Conservation (phyloP, 441 rosid species). For the Populus trichocarpa region DNA sequence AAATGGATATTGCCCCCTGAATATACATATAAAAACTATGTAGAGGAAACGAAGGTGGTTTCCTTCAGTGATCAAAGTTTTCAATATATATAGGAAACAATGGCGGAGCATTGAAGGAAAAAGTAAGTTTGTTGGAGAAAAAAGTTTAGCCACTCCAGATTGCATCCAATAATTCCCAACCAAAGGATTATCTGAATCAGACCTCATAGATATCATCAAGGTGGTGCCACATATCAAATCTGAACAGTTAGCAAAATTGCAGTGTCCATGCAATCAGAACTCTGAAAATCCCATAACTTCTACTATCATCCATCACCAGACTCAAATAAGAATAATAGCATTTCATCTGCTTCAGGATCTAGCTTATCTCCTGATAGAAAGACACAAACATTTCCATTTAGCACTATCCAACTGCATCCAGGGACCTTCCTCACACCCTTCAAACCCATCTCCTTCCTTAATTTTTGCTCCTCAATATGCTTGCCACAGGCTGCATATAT, state of each 20-base stretch:
- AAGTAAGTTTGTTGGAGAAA: constrained; percentile 71
- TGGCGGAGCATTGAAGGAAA: constrained; percentile 6
- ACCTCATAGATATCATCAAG: constrained; percentile 41
- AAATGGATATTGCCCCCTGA: neutral
- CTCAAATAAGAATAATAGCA: constrained; percentile 33
- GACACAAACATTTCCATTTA: constrained; percentile 44
- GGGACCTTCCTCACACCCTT: constrained; percentile 76
- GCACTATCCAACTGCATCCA: constrained; percentile 77
- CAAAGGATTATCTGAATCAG: constrained; percentile 91
- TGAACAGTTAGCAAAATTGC: neutral
- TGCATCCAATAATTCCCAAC: constrained; percentile 95
- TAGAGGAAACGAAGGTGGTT: neutral
- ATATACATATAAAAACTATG: neutral
- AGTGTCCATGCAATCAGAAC: neutral
- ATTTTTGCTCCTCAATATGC: constrained; percentile 50
- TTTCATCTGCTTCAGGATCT: constrained; percentile 29
- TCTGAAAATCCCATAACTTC: neutral
- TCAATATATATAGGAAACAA: neutral
- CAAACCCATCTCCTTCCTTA: constrained; percentile 67
- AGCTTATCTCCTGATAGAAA: constrained; percentile 65
- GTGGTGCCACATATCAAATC: constrained; percentile 5
- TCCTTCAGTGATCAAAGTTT: neutral
- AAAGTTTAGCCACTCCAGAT: constrained; percentile 84
- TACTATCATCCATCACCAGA: constrained; percentile 23
- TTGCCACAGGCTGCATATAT: constrained; percentile 51